Evolutionary conservation across 306 rosid genomes (phyloP).

Genomic region (Quercus aquifolioides): DNA sequence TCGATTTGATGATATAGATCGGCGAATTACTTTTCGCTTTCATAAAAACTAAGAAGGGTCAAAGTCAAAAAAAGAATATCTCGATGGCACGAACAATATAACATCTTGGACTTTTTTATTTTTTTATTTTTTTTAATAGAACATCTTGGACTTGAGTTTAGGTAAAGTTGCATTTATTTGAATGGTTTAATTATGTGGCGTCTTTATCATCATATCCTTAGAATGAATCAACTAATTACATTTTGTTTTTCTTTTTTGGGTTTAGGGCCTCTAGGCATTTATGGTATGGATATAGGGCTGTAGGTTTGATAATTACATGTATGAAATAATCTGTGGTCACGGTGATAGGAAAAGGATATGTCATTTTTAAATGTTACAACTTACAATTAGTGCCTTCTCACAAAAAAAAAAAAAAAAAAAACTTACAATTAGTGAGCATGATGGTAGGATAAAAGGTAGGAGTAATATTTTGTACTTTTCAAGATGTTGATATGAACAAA

Average conservation of each 20-base stretch:
- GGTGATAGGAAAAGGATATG: background rate
- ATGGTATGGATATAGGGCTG: background rate
- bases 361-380: background rate
- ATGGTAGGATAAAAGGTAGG: background rate
- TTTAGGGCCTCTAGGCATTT: no score
- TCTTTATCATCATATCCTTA: background rate
- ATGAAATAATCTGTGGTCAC: background rate
- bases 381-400: background rate
- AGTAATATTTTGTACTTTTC: background rate
- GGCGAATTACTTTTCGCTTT: background rate
- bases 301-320: background rate
- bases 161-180: constrained; percentile 8
- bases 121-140: no score
- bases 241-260: no score
- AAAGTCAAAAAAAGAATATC: background rate
- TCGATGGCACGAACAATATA: background rate
- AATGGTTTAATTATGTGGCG: background rate
- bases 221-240: no score
- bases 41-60: background rate
- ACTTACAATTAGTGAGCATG: background rate
- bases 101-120: background rate
- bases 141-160: background rate
- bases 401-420: no score
- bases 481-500: background rate
- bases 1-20: background rate